phyloP scores from a whole-genome alignment of 1,284 basidiomycete species.

The Cutaneotrichosporon arboriforme region DNA sequence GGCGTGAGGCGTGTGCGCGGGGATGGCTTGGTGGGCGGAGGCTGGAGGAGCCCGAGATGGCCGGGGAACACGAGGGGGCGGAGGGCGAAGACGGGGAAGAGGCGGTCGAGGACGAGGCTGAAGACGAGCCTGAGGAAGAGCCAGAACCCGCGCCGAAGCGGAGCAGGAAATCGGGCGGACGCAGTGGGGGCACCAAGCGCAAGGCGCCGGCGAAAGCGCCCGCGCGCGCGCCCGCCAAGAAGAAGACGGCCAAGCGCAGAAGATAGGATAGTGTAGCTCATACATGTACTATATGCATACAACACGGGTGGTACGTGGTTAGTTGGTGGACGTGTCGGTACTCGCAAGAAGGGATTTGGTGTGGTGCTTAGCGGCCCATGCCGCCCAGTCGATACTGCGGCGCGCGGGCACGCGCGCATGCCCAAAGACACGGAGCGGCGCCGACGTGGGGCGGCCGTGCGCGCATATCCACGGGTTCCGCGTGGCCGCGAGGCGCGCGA shows the following conservation, averaged over 20 bases:
- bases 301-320: neutral
- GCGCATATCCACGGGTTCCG: slow-evolving; percentile 88
- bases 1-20: slow-evolving; percentile 30
- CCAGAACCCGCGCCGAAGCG: neutral
- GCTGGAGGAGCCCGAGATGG: slow-evolving; percentile 15
- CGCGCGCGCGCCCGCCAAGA: neutral
- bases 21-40: slow-evolving; percentile 31
- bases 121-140: slow-evolving; percentile 1
- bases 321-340: neutral
- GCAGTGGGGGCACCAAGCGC: neutral
- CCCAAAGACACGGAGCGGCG: slow-evolving; percentile 39
- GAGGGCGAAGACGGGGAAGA: slow-evolving; percentile 1
- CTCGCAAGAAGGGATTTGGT: no score
- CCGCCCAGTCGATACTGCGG: slow-evolving; percentile 24
- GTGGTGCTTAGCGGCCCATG: slow-evolving; percentile 1
- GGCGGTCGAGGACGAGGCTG: neutral
- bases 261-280: neutral
- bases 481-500: slow-evolving; percentile 62
- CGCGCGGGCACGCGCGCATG: neutral
- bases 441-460: slow-evolving; percentile 60
- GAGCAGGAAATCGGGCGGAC: neutral
- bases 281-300: slow-evolving; percentile 6
- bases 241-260: neutral
- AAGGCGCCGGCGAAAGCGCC: neutral
- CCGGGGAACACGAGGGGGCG: slow-evolving; percentile 10